Base-by-base conservation (phyloP, 306 rosid species). In the Prunus mume region DNA sequence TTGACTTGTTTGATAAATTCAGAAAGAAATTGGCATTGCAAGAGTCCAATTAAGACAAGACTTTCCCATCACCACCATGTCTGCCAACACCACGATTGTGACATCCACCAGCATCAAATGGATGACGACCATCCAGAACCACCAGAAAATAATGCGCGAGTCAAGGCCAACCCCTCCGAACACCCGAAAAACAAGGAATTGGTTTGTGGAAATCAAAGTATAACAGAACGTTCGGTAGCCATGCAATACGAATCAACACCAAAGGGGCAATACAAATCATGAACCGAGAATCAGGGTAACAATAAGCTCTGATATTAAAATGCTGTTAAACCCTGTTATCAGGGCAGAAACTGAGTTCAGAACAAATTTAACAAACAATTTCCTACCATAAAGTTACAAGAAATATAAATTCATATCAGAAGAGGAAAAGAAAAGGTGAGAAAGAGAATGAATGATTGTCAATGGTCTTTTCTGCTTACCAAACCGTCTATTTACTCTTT, bases 291-390 rank as follows among this genome's bases (percentile, higher is more conserved):
- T 71, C 51, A 71, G n/a, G 51, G 51, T 20, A 55, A 13, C 34
- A 3, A 4, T 22, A 19, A 20, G 34, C 22, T 72, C 17, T 22
- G 52, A 25, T 10, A 56, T 20, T 25, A 20, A n/a, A 57, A 41
- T 18, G 52, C 6, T 57, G 67, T 72, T 56, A 72, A 22, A 72
- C 65, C 76, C 34, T 41, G 54, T 56, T 55, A 5, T n/a, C 52
- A 43, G 27, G 76, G 34, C 13, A 4, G 76, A 65, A 56, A 57
- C 38, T 41, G 67, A 72, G 76, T 38, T 56, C 11, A 56, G 1
- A 52, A 57, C 15, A 52, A 56, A 28, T 8, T 12, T 27, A 58
- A 56, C 41, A 41, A 56, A 41, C 55, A 56, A 57, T 72, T 57
- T 72, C 67, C 67, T 56, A 72, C 47, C 55, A 54, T 57, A 72